Evolutionary conservation across 768 basidiomycete genomes (phyloP).

Genomic region (Pleurotus eryngii): DNA sequence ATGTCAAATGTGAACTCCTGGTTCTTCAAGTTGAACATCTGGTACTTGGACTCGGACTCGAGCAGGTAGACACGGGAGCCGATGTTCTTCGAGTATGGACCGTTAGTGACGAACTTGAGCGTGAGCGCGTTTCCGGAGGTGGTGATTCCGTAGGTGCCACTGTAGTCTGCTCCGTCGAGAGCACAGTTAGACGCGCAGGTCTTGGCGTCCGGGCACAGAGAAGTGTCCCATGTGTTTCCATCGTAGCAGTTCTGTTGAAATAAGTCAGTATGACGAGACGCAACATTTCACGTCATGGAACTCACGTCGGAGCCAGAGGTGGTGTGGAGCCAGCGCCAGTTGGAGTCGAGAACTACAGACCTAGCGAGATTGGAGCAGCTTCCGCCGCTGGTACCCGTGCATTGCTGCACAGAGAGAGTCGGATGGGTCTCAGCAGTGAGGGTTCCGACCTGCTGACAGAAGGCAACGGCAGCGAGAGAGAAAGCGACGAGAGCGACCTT

Average conservation of each 20-base stretch:
- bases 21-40: conserved; percentile 36
- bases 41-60: conserved; percentile 26
- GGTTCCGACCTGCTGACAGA: conserved; percentile 41
- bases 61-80: conserved; percentile 34
- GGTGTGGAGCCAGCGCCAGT: conserved; percentile 42
- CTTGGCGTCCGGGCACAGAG: conserved; percentile 35
- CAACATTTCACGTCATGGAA: neutral
- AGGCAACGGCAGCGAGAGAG: conserved; percentile 25
- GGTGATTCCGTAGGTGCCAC: conserved; percentile 35
- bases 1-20: conserved; percentile 50
- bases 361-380: conserved; percentile 23
- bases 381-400: conserved; percentile 26
- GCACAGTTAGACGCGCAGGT: conserved; percentile 20
- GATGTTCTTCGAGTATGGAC: conserved; percentile 2
- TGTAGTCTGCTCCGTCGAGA: conserved; percentile 30
- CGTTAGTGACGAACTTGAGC: conserved; percentile 33
- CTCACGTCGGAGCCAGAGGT: conserved; percentile 16
- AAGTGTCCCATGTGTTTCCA: conserved; percentile 37
- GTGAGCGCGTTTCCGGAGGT: conserved; percentile 33
- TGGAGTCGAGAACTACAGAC: conserved; percentile 38
- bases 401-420: conserved; percentile 31
- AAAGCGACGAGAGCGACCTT: conserved; percentile 22
- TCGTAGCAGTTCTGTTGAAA: conserved; percentile 25
- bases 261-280: neutral
- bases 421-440: conserved; percentile 41